Conservation (phyloP, 2,329 filamentous ascomycete genomes). For the Penicillium rolfsii region DNA sequence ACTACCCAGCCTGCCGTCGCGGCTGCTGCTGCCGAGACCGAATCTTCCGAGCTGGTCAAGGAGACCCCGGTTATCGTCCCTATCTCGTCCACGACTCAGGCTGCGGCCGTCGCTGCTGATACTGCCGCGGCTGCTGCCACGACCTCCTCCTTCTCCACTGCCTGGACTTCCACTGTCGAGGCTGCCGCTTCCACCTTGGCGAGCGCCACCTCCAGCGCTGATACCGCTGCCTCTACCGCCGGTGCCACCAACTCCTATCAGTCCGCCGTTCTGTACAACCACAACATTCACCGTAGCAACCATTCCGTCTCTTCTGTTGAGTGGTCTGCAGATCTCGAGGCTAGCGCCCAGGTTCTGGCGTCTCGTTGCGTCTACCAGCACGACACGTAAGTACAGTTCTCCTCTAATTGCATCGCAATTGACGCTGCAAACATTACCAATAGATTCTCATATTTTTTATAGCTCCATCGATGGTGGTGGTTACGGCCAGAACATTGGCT, state of each 20-base stretch:
- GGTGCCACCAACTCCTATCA: slow-evolving; percentile 38
- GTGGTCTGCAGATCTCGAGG: slow-evolving; percentile 68
- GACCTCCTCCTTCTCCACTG: slow-evolving; percentile 22
- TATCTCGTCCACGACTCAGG: slow-evolving; percentile 18
- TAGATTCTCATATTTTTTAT: slow-evolving; percentile 10
- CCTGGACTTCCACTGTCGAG: slow-evolving; percentile 45
- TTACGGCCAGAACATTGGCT: slow-evolving; percentile 93
- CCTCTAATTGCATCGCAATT: not conserved
- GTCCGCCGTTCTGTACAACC: slow-evolving; percentile 61
- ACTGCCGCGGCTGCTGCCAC: slow-evolving; percentile 18
- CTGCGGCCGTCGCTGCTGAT: slow-evolving; percentile 15
- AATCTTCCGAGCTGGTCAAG: slow-evolving; percentile 15
- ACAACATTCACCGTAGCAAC: slow-evolving; percentile 85
- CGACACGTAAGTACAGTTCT: slow-evolving; percentile 64
- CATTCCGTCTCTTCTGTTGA: slow-evolving; percentile 68
- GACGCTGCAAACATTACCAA: slow-evolving; percentile 41
- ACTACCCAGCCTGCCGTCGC: slow-evolving; percentile 2
- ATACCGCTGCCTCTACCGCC: slow-evolving; percentile 45
- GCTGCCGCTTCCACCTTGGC: slow-evolving; percentile 43
- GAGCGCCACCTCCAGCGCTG: slow-evolving; percentile 38
- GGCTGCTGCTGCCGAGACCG: not conserved
- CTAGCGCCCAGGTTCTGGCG: slow-evolving; percentile 67
- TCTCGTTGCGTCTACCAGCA: slow-evolving; percentile 72
- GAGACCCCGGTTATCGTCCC: slow-evolving; percentile 20
- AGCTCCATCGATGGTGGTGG: slow-evolving; percentile 60